Base-by-base conservation (phyloP, 805 yeast species). In the Barnettozyma pratensis region DNA sequence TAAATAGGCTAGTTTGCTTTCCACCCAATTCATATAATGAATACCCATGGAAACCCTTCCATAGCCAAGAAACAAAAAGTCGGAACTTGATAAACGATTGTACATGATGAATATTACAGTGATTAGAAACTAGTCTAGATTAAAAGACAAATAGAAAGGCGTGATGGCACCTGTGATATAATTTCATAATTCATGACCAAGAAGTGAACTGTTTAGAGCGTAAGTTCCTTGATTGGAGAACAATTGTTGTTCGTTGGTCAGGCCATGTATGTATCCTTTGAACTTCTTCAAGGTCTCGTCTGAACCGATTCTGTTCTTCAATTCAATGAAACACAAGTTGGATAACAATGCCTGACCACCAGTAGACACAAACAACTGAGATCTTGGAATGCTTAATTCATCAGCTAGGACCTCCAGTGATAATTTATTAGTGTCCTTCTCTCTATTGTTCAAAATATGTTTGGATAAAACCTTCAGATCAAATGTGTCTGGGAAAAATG, bases 401-500 rank as follows among this genome's bases (percentile, higher is more conserved):
- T 85, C 91, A 0, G 89, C 86, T 49, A 85, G 67, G 46, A 74
- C 72, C 57, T 84, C 87, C 37, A 85, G 69, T 2, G 83, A 73
- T 14, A 41, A 14, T 37, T 47, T 44, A 14, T 32, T 47, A 6
- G 48, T 41, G 11, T 58, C 60, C 26, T 51, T 54, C 1, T 49
- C 52, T 38, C 52, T 49, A 35, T 36, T 39, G 10, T 36, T 34
- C 11, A 45, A 41, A 2, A 40, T 27, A 39, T 53, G 43, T 51
- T 70, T 67, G 46, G 69, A 65, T 28, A 80, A 63, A 30, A 70
- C 72, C 64, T 92, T 94, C 61, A 94, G 78, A 62, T 92, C 99
- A 66, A 79, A 89, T 45, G 86, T 77, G 49, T 77, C 81, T 19
- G 97, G 96, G 72, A 94, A 88, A 65, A 79, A 88, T 43, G 79